Evolutionary conservation across 2,329 filamentous ascomycete species (phyloP).

Genomic region (Stagonosporopsis chrysanthemi): DNA sequence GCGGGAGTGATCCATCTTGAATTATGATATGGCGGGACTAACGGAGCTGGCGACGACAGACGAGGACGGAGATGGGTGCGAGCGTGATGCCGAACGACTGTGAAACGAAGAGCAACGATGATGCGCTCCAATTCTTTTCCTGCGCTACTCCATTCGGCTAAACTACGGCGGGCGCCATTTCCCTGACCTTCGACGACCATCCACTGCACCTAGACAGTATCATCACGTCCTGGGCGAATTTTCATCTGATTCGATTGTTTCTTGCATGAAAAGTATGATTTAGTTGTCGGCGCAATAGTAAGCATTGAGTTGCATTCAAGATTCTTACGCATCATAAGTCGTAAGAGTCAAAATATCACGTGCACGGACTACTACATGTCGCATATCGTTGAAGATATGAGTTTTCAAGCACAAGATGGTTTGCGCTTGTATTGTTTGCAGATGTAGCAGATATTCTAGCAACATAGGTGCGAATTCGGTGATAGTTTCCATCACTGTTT

Average conservation of each 20-base stretch:
- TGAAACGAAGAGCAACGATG: conserved; percentile 29
- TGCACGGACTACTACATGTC: too few species aligned
- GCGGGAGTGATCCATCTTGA: conserved; percentile 87
- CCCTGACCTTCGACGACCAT: conserved; percentile 14
- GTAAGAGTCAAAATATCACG: too few species aligned
- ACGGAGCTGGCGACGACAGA: conserved; percentile 9
- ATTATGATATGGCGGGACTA: background rate
- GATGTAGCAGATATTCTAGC: too few species aligned
- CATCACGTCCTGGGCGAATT: background rate
- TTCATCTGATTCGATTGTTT: background rate
- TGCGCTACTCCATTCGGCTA: conserved; percentile 24
- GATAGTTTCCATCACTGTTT: too few species aligned
- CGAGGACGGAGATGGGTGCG: conserved; percentile 45
- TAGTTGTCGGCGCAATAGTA: too few species aligned
- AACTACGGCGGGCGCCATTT: conserved; percentile 25
- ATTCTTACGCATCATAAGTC: too few species aligned
- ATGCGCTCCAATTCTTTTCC: conserved; percentile 44
- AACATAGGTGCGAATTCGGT: too few species aligned
- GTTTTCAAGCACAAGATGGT: too few species aligned
- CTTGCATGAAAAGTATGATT: background rate
- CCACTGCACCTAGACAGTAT: background rate
- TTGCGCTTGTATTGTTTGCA: too few species aligned
- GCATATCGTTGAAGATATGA: too few species aligned
- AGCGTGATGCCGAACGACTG: conserved; percentile 21
- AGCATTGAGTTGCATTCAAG: too few species aligned